Conservation (phyloP, 331 rosid species). For the Dryas integrifolia region DNA sequence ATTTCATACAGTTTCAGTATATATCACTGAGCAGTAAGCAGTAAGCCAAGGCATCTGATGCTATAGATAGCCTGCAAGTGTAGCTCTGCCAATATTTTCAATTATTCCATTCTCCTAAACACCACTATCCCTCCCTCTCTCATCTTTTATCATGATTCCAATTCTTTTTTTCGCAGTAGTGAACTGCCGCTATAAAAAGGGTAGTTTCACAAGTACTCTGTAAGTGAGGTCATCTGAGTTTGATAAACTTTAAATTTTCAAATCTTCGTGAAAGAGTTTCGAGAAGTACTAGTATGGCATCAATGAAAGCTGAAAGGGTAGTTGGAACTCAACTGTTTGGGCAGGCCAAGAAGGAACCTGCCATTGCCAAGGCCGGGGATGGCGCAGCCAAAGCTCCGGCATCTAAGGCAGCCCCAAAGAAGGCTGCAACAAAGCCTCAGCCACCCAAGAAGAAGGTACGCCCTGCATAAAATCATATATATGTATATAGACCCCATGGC, state of each 20-base stretch:
- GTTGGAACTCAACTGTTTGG: slow-evolving; percentile 54
- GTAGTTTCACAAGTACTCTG: not conserved
- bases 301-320: slow-evolving; percentile 58
- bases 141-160: slow-evolving; percentile 27
- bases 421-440: slow-evolving; percentile 47
- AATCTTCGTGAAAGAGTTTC: slow-evolving; percentile 12
- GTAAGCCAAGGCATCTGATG: slow-evolving; percentile 21
- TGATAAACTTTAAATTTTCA: not conserved
- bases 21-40: not conserved
- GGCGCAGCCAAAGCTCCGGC: slow-evolving; percentile 44
- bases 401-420: slow-evolving; percentile 54
- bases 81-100: slow-evolving; percentile 4
- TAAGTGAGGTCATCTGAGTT: slow-evolving; percentile 4
- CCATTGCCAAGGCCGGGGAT: slow-evolving; percentile 41
- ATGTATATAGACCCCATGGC: not conserved
- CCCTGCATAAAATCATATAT: not conserved
- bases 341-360: slow-evolving; percentile 65
- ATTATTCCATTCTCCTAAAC: slow-evolving; percentile 27
- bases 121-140: slow-evolving; percentile 10
- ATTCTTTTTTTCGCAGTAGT: slow-evolving; percentile 19
- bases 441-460: slow-evolving; percentile 69
- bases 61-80: slow-evolving; percentile 2
- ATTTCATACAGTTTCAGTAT: slow-evolving; percentile 2
- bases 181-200: slow-evolving; percentile 28
- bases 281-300: slow-evolving; percentile 40